Base-by-base conservation (phyloP, 129 eudicot genomes). In the Flaveria trinervia region DNA sequence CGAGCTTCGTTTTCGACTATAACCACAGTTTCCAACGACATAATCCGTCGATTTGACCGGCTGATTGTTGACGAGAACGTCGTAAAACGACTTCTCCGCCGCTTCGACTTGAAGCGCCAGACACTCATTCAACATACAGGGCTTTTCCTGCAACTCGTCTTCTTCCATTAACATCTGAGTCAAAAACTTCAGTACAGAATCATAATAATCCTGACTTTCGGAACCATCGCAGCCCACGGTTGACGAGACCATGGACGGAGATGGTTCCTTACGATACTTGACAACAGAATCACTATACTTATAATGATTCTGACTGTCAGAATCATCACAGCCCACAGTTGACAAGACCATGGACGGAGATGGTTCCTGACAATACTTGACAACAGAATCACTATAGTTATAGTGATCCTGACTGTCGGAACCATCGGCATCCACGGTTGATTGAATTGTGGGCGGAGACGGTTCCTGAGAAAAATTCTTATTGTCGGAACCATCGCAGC, bases 111-210 rank as follows among this genome's bases (percentile, higher is more conserved):
- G 96, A 26, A 87, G 51, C 54, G 92, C 87, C 52, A 81, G 57
- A 71, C 89, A 81, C 15, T 87, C 90, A 17, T 81, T 85, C 50
- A 84, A 65, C 87, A 86, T 84, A 65, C 86, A 76, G 0, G 93
- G 91, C 68, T 72, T 75, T 7, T 68, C 76, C 46, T 86, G 85
- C 71, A 85, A 75, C 33, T 89, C 88, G 14, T 84, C 91, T 62
- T 88, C 96, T 77, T 88, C 93, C 89, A 90, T 79, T 18, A 91
- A 73, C 87, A 88, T 90, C 77, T 85, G 82, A 55, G 51, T 74
- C 49, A 91, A 57, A 72, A 55, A 86, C 46, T 85, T 80, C 33
- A 84, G 84, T 45, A 86, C 88, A 11, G 83, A 85, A 55, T 86
- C 91, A 28, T 77, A 88, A 39, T 81, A 74, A 60, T 90, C 88